Evolutionary conservation across 192 early-diverging fungal genomes (phyloP).

Genomic region (Coemansia sp.): DNA sequence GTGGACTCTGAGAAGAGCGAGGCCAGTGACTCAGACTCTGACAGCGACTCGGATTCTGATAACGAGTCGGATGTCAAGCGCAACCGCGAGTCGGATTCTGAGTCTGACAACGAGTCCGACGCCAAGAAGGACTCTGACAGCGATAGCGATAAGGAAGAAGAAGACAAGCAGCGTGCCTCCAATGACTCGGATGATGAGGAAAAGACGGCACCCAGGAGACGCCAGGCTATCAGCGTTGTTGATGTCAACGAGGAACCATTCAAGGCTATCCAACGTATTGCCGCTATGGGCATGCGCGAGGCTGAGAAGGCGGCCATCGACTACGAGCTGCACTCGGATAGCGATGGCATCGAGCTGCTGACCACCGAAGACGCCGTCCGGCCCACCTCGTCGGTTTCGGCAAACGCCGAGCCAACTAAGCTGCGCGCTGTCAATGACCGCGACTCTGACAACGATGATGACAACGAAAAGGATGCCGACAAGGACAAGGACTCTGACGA

Average conservation of each 20-base stretch:
- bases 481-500: constrained; percentile 2
- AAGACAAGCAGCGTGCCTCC: neutral
- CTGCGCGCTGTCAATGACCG: constrained; percentile 9
- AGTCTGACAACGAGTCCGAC: constrained; percentile 18
- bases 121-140: constrained; percentile 1
- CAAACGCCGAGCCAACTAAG: neutral
- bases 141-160: neutral
- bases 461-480: constrained; percentile 7
- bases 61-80: constrained; percentile 12
- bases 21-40: constrained; percentile 23
- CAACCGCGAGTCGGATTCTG: constrained; percentile 9
- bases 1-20: constrained; percentile 6
- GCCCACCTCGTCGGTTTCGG: neutral
- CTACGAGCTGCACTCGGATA: constrained; percentile 30
- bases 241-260: constrained; percentile 11
- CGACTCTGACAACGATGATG: constrained; percentile 5
- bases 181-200: constrained; percentile 8
- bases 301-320: constrained; percentile 36
- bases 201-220: neutral
- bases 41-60: constrained; percentile 24
- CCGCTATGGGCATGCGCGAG: constrained; percentile 34
- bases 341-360: constrained; percentile 18
- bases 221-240: neutral
- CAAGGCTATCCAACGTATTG: constrained; percentile 34
- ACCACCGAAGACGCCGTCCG: constrained; percentile 18